Percentiles rank a stretch among this genome's conserved stretches.
These are phyloP conservation scores for Luvunga scandens DNA, from an alignment of 345 rosid genomes.

Conservation along the genomic window DNA sequence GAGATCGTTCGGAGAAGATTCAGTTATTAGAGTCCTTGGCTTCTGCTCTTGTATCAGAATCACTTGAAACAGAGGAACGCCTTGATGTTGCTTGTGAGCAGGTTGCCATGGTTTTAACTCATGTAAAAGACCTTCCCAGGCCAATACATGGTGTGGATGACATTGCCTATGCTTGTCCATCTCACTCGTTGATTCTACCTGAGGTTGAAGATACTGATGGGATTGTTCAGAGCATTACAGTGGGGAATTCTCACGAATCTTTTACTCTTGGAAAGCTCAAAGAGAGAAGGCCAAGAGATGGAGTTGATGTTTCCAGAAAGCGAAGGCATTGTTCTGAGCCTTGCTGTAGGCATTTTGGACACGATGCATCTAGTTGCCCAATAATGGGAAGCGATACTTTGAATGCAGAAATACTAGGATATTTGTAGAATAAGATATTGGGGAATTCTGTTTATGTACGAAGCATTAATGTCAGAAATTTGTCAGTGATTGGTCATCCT, in stretches of 20 bases:
- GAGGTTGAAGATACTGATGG: constrained; percentile 49
- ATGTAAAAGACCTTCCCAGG: constrained; percentile 41
- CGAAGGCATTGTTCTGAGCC: constrained; percentile 44
- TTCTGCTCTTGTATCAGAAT: constrained; percentile 42
- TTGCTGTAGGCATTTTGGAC: constrained; percentile 47
- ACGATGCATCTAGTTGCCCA: constrained; percentile 45
- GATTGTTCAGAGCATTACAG: constrained; percentile 34
- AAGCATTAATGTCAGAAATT: not conserved
- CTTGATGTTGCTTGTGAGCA: constrained; percentile 55
- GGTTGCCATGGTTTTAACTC: constrained; percentile 37
- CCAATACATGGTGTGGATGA: constrained; percentile 23
- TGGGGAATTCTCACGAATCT: constrained; percentile 34
- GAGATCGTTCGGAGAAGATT: constrained; percentile 36
- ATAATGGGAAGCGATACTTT: constrained; percentile 30
- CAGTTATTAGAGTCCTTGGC: constrained; percentile 51
- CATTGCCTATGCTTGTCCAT: constrained; percentile 33
- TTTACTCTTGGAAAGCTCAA: constrained; percentile 40
- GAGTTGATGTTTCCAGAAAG: constrained; percentile 32
- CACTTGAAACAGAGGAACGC: constrained; percentile 50
- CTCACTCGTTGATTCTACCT: constrained; percentile 45
- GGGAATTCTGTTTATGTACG: not conserved
- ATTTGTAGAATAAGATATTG: constrained; percentile 15
- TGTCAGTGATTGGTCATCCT: not conserved
- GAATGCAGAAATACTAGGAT: constrained; percentile 27
- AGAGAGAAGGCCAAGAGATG: constrained; percentile 45